Conservation (phyloP, 768 basidiomycete genomes). For the Agrocybe chaxingu region DNA sequence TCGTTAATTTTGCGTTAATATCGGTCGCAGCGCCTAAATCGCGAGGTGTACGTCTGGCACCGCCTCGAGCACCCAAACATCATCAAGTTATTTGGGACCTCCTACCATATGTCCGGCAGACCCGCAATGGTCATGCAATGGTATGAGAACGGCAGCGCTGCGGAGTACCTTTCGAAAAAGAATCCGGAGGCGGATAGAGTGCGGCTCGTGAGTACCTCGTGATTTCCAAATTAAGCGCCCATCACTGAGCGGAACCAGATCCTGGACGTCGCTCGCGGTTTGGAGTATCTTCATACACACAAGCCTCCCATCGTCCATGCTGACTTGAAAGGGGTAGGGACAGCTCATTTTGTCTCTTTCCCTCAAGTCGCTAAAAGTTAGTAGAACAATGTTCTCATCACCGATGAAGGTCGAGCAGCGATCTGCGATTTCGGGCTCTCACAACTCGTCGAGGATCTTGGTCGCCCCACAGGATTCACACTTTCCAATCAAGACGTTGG, state of each 20-base stretch:
- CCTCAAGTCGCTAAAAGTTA: background rate
- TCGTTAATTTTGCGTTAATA: background rate
- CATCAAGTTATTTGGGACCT: slow-evolving; percentile 44
- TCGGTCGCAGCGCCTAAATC: slow-evolving; percentile 34
- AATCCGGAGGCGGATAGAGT: slow-evolving; percentile 32
- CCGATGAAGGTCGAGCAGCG: slow-evolving; percentile 34
- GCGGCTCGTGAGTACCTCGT: slow-evolving; percentile 27
- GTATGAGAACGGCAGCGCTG: slow-evolving; percentile 46
- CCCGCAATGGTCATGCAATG: slow-evolving; percentile 43
- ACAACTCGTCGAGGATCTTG: slow-evolving; percentile 27
- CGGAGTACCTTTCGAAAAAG: slow-evolving; percentile 34
- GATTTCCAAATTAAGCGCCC: background rate
- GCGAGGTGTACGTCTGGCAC: slow-evolving; percentile 46
- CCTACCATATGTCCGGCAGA: slow-evolving; percentile 33
- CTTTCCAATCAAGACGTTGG: slow-evolving; percentile 26
- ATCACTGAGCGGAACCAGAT: slow-evolving; percentile 23
- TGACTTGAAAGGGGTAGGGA: slow-evolving; percentile 25
- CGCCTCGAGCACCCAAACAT: slow-evolving; percentile 46
- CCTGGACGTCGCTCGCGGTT: slow-evolving; percentile 38
- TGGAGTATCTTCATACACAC: slow-evolving; percentile 40
- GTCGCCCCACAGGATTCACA: slow-evolving; percentile 24
- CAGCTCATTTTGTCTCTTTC: background rate
- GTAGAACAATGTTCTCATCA: slow-evolving; percentile 45
- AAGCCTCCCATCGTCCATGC: slow-evolving; percentile 32
- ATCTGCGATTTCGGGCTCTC: slow-evolving; percentile 45